Percentiles rank a stretch among this genome's conserved stretches.
Evolutionary conservation across 306 rosid genomes (phyloP).

Genomic region (Hippophae gyantsensis): DNA sequence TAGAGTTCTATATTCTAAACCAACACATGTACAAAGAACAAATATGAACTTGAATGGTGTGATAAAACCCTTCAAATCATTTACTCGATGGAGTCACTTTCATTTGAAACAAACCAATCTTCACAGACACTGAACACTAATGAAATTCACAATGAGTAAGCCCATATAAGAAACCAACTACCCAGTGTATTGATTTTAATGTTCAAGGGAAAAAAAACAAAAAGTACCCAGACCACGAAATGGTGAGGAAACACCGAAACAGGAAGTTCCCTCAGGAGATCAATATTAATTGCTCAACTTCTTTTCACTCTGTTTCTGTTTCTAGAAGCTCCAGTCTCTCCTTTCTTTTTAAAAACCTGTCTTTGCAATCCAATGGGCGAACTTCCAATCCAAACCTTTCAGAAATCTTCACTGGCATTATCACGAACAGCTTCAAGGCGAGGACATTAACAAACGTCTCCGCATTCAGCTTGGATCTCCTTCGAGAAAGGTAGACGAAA

Average conservation of each 20-base stretch:
- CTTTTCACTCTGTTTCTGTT: not conserved
- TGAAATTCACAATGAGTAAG: not conserved
- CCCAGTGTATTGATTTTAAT: too few species aligned
- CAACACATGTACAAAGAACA: not conserved
- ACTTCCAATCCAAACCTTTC: conserved; percentile 1
- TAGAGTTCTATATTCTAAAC: not conserved
- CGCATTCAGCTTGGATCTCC: conserved; percentile 13
- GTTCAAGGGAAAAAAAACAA: not conserved
- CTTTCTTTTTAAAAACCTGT: not conserved
- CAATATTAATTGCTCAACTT: not conserved
- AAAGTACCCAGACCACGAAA: not conserved
- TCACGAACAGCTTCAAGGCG: conserved; percentile 1
- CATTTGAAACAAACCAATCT: not conserved
- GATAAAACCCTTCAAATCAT: conserved; percentile 6
- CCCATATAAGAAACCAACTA: not conserved
- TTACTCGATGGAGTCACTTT: not conserved
- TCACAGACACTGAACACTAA: not conserved
- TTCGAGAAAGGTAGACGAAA: not conserved
- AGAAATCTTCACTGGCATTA: not conserved
- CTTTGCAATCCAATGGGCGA: not conserved
- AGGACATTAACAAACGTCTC: not conserved
- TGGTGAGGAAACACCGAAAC: not conserved
- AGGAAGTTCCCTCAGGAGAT: not conserved
- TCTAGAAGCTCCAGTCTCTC: not conserved
- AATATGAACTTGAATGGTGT: conserved; percentile 7